These are phyloP conservation scores for Schizosaccharomyces versatilis DNA, from an alignment of 1,139 yeast species.

Conservation along the genomic window DNA sequence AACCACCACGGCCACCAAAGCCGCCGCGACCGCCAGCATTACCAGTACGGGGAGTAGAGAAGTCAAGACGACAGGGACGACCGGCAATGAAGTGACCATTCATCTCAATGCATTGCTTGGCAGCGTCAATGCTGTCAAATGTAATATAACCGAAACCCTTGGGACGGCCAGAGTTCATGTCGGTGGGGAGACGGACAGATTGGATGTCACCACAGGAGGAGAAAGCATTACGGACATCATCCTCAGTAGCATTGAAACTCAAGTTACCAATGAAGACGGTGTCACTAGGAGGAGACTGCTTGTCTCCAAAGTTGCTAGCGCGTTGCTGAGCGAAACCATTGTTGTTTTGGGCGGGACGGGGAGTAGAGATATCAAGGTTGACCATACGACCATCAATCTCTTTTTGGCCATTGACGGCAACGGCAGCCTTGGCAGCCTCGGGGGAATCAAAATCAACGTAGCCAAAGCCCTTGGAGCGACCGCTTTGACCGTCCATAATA, in stretches of 20 bases:
- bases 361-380: conserved; percentile 75
- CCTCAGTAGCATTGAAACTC: conserved; percentile 73
- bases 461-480: conserved; percentile 81
- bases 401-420: conserved; percentile 23
- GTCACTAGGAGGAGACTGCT: conserved; percentile 77
- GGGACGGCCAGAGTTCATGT: conserved; percentile 95
- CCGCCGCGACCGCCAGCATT: conserved; percentile 22
- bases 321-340: conserved; percentile 35
- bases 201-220: conserved; percentile 59
- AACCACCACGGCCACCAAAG: conserved; percentile 27
- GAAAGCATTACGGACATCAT: conserved; percentile 47
- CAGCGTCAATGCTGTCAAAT: conserved; percentile 67
- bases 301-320: conserved; percentile 75
- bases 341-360: conserved; percentile 32
- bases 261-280: conserved; percentile 90
- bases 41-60: conserved; percentile 66
- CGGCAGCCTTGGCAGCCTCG: conserved; percentile 70
- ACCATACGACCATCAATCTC: conserved; percentile 95
- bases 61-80: conserved; percentile 87
- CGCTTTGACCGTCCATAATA: conserved; percentile 64
- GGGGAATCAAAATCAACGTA: conserved; percentile 77
- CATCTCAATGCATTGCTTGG: conserved; percentile 67
- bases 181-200: conserved; percentile 87
- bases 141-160: conserved; percentile 98
- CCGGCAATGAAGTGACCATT: conserved; percentile 80